Evolutionary conservation across 345 rosid genomes (phyloP), one percentile per base, ranked within the genome.

Genomic region (Linum usitatissimum): DNA sequence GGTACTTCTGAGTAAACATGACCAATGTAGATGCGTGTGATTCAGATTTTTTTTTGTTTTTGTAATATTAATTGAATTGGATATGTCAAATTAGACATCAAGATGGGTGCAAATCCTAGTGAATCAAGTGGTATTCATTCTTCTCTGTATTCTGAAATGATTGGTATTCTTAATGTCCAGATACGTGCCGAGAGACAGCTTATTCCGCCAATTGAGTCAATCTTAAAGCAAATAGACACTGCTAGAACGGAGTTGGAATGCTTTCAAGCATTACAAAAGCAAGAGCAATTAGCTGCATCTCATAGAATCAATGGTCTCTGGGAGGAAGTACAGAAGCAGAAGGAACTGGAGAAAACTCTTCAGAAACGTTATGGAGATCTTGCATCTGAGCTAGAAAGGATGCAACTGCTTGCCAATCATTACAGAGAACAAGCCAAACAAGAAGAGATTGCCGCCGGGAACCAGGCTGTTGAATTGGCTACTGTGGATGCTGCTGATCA

Each of bases 211-310:
- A 85, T 90, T 64, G 85, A 90, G 60, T 78, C 86, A 31, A 84
- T 87, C 56, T 67, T 82, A 69, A 88, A 88, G 84, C 97, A 82
- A 81, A 78, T 88, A 68, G 96, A 90, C 68, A 78, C 83, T 67
- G 86, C 96, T 55, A 81, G 89, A 71, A 94, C 95, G 30, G 96
- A 94, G 68, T 87, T 94, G 0, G 95, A 88, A 73, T 94, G 96
- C 70, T 94, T 88, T 71, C 87, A 75, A 77, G 88, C 85, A 55
- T 83, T 90, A 69, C 93, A 94, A 75, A 93, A 86, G 78, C 99
- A 90, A 76, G 99, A 94, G 68, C 92, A 90, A 62, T 63, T 83
- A 66, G 95, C 97, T 48, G 96, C 97, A 31, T 72, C 89, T 49
- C 85, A 79, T 71, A 81, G 99, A 76, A 84, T 90, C 64, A 84